Evolutionary conservation across 331 rosid genomes (phyloP).

Genomic region (Arachis monticola): DNA sequence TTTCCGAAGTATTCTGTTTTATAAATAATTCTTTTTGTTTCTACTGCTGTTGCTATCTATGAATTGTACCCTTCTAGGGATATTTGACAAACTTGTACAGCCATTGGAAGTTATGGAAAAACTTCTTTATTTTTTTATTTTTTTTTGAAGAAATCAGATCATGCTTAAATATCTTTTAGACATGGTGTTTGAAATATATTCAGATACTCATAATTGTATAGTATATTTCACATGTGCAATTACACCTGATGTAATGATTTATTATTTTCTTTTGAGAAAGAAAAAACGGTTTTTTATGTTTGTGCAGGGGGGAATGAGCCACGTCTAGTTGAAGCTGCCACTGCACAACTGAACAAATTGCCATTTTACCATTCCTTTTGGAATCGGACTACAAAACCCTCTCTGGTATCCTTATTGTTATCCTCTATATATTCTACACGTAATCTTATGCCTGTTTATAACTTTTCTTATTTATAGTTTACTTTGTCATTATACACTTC

Average conservation of each 20-base stretch:
- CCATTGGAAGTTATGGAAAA: neutral
- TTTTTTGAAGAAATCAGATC: conserved; percentile 15
- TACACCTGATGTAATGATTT: neutral
- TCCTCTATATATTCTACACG: conserved; percentile 17
- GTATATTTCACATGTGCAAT: conserved; percentile 19
- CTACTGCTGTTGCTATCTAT: neutral
- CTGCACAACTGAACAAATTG: conserved; percentile 75
- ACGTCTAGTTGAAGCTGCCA: conserved; percentile 89
- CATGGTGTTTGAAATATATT: neutral
- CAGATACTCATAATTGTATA: conserved; percentile 2
- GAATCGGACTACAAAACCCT: conserved; percentile 95
- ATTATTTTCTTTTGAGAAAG: neutral
- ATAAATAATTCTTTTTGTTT: neutral
- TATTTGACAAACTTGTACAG: conserved; percentile 7
- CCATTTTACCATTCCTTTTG: conserved; percentile 98
- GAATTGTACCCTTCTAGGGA: neutral
- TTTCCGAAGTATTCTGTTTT: neutral
- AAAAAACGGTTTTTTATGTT: conserved; percentile 21
- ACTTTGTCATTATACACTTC: conserved; percentile 6
- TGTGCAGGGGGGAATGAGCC: conserved; percentile 87
- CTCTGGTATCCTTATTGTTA: conserved; percentile 66
- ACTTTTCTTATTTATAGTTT: conserved; percentile 7
- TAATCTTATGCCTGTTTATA: conserved; percentile 10
- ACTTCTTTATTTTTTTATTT: neutral
- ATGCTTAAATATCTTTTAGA: conserved; percentile 10